Evolutionary conservation across 2,329 filamentous ascomycete species (phyloP), one percentile per base, ranked within the genome.

Genomic region (Diaporthe batatas): DNA sequence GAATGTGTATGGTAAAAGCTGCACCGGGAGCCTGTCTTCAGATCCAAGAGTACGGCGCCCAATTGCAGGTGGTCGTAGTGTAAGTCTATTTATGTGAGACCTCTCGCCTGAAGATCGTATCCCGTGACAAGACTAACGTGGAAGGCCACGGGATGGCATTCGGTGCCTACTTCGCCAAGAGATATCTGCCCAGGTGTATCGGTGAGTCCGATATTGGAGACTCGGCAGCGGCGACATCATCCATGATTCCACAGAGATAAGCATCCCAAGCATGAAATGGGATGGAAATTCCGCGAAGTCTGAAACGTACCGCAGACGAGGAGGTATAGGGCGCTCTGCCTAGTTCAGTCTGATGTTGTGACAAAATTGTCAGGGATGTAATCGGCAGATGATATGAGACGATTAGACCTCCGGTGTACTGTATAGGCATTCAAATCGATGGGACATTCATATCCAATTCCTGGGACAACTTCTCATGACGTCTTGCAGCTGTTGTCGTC

Each of bases 271-370:
- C 25, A 42, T 47, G 16, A 32, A 12, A 47, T 47, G 14, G 23
- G 23, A 47, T 12, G 4, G 32, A 18, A n/a, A 23, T 34, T 32
- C 25, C 16, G 18, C 18, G 36, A 42, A 47, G 6, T n/a, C 7
- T 47, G 58, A 47, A 64, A 32, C 5, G 6, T 62, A 36, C 21
- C 18, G 58, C 29, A 32, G 58, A 2, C 7, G 25, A 21, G 4
- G 36, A 11, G 0, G 16, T 62, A 44, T 32, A 32, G 32, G 36
- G 16, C 39, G 58, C 16, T 25, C 16, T 23, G 58, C 58, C 23
- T 47, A 14, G 23, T 39, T 21, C 29, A 47, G 58, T 62, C 58
- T 10, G 58, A 62, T 47, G 58, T 62, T 62, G 58, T 62, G 58
- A 62, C 58, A 62, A 36, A n/a, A 44, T 47, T 23, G 44, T n/a